Conservation (phyloP, 805 yeast genomes). For the Ogataea methanolica region DNA sequence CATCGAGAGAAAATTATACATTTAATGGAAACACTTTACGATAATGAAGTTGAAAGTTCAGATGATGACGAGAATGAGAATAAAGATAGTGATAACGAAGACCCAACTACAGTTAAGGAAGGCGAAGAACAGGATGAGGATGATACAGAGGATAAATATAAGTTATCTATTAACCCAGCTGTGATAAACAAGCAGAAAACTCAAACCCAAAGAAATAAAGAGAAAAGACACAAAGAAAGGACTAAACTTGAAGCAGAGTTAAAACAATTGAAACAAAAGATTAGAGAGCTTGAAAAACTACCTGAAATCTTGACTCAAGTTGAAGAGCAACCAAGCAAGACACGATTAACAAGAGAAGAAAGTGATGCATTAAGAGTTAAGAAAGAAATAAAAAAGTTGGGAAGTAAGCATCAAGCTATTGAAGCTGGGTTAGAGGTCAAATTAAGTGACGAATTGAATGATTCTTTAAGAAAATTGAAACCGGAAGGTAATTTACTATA, state of each 20-base stretch:
- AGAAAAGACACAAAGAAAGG: conserved; percentile 58
- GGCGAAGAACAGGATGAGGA: conserved; percentile 33
- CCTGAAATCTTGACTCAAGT: conserved; percentile 38
- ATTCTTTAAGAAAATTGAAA: conserved; percentile 74
- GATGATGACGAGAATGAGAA: conserved; percentile 38
- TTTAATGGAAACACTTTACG: conserved; percentile 59
- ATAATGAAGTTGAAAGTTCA: conserved; percentile 45
- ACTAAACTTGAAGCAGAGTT: conserved; percentile 47
- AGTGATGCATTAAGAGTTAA: conserved; percentile 20
- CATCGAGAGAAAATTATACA: conserved; percentile 60
- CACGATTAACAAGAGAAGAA: conserved; percentile 10
- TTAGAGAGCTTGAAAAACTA: conserved; percentile 53
- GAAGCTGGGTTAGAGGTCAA: conserved; percentile 64
- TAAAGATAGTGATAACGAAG: conserved; percentile 32
- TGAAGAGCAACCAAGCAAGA: conserved; percentile 3
- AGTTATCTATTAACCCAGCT: conserved; percentile 68
- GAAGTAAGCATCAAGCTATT: conserved; percentile 38
- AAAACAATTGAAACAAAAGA: conserved; percentile 54
- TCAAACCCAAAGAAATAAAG: conserved; percentile 67
- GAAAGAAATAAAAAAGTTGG: conserved; percentile 32
- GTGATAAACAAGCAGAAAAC: conserved; percentile 70
- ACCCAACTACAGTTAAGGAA: conserved; percentile 33
- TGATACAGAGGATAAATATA: conserved; percentile 29
- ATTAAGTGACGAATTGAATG: conserved; percentile 82
- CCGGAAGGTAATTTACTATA: conserved; percentile 87